Evolutionary conservation across 257 asterid genomes (phyloP), one percentile per base, ranked within the genome.

Genomic region (Marsdenia floribunda): DNA sequence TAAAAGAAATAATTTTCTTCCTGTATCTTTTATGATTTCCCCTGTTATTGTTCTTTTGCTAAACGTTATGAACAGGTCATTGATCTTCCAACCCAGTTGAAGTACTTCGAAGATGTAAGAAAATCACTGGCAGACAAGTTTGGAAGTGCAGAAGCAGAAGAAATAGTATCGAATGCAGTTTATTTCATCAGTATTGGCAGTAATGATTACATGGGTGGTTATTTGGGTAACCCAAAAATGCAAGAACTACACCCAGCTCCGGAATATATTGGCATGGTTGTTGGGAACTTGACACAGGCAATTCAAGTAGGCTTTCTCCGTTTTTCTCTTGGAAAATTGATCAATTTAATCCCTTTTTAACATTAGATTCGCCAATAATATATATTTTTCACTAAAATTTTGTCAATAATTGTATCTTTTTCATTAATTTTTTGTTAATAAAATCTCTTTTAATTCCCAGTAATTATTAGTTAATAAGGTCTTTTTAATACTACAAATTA

Each of bases 121-220:
- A 77, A 75, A 38, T 75, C 80, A 73, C 46, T 84, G 37, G 70
- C 21, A 29, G 80, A 73, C 3, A 84, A 84, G 54, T 59, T 84
- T 40, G 92, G 90, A 75, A 61, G 5, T 18, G 77, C 68, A 22
- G 68, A 80, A 63, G 78, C 87, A 65, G 80, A 81, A 52, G 77
- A 86, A 66, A 57, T 86, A 3, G 15, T 86, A 69, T 86, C 89
- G 3, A 71, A 85, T 38, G 92, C 90, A 21, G 85, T 86, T 24
- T 88, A 86, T 72, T 86, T 84, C 82, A 38, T 86, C 33, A 87
- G 88, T 60, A 86, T 88, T 16, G 90, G 92, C 63, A 86, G 93
- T 74, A 88, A 86, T 52, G 93, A 88, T 58, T 88, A 88, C 78
- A 76, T 88, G 81, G 90, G 90, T 22, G 90, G 93, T 19, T 88